Percentiles rank a stretch among this genome's conserved stretches.
Conservation (phyloP, 2,329 filamentous ascomycete species). For the Peltaster fructicola region DNA sequence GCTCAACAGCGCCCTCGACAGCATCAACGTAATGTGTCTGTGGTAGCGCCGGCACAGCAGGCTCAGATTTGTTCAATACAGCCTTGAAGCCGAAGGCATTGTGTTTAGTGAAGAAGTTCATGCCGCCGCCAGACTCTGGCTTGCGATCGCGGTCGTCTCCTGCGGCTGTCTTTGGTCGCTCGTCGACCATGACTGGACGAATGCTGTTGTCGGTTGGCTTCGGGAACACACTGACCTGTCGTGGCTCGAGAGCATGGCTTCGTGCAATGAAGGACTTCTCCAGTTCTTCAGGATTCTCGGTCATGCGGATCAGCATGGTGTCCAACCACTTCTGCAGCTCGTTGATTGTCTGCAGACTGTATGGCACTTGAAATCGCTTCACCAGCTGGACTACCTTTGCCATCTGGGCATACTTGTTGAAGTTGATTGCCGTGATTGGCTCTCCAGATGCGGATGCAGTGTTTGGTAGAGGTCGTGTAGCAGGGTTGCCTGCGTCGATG, state of each 20-base stretch:
- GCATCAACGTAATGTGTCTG: no score
- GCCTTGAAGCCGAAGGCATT: constrained; percentile 6
- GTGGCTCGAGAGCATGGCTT: constrained; percentile 65
- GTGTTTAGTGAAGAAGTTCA: constrained; percentile 7
- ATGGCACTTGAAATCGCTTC: constrained; percentile 90
- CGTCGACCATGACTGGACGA: constrained; percentile 3
- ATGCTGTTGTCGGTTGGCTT: constrained; percentile 1
- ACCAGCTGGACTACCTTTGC: constrained; percentile 91
- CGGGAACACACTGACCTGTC: constrained; percentile 5
- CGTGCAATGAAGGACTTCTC: constrained; percentile 61
- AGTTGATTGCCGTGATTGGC: constrained; percentile 75
- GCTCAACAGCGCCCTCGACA: no score
- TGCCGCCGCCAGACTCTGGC: background rate
- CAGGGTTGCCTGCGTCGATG: constrained; percentile 81
- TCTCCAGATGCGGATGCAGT: constrained; percentile 32
- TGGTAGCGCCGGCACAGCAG: no score
- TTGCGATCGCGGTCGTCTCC: constrained; percentile 3
- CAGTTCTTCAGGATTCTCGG: constrained; percentile 42
- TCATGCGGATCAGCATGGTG: constrained; percentile 60
- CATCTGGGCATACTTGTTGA: constrained; percentile 89
- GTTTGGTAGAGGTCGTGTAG: constrained; percentile 56
- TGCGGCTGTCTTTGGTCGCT: constrained; percentile 9
- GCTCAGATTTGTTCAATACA: no score
- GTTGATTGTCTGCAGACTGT: constrained; percentile 61
- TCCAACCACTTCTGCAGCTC: constrained; percentile 92